Evolutionary conservation across 371 early-diverging fungal genomes (phyloP).

Genomic region (Lichtheimia corymbifera): DNA sequence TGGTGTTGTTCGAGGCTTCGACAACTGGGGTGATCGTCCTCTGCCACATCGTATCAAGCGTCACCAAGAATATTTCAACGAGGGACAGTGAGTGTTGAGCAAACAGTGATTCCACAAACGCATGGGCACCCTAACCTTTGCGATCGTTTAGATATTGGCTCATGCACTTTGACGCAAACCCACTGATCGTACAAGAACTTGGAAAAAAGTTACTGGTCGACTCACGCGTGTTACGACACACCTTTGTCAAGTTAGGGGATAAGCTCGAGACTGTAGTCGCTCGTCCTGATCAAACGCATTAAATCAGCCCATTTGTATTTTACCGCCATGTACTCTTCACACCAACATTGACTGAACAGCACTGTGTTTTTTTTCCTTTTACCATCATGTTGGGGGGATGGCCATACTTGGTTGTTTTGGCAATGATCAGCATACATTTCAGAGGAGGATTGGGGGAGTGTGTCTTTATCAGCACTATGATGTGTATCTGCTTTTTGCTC

Average conservation of each 20-base stretch:
- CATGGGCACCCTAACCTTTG: background rate
- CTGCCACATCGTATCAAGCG: conserved; percentile 69
- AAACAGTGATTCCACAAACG: background rate
- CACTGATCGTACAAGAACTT: conserved; percentile 59
- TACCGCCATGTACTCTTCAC: background rate
- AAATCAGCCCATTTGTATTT: background rate
- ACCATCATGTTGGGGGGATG: too few relatives aligned
- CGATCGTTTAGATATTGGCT: conserved; percentile 63
- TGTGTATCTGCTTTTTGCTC: too few relatives aligned
- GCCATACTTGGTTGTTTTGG: too few relatives aligned
- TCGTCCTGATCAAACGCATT: conserved; percentile 61
- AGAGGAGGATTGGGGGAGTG: too few relatives aligned
- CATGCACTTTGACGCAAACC: conserved; percentile 82
- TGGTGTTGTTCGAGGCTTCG: conserved; percentile 79
- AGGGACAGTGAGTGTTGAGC: conserved; percentile 57
- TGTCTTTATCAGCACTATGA: too few relatives aligned
- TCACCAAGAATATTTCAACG: conserved; percentile 64
- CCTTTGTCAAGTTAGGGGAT: conserved; percentile 74
- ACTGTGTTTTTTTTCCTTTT: too few relatives aligned
- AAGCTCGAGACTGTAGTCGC: conserved; percentile 60
- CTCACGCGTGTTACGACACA: conserved; percentile 77
- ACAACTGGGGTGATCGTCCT: conserved; percentile 63
- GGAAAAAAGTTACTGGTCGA: conserved; percentile 67
- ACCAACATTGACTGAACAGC: background rate
- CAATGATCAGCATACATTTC: too few relatives aligned